phyloP scores from a whole-genome alignment of 371 early-diverging fungal genomes.

The Apophysomyces elegans region DNA sequence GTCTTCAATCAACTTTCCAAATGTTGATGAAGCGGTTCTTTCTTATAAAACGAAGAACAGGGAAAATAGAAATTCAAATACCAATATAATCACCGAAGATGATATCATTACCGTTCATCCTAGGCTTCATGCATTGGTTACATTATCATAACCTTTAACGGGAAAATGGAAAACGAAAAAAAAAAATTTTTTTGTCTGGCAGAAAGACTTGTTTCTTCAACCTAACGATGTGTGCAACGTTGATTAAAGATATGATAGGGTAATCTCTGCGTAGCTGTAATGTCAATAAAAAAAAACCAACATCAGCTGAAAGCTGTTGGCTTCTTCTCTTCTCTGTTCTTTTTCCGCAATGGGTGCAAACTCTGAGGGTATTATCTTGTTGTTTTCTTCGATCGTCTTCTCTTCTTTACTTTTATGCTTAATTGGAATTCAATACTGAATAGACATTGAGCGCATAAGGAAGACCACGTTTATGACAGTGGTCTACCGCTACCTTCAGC shows the following conservation, averaged over 20 bases:
- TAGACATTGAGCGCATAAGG: neutral
- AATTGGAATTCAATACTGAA: neutral
- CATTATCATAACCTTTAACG: conserved; percentile 13
- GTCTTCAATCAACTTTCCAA: conserved; percentile 20
- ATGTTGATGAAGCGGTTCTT: conserved; percentile 30
- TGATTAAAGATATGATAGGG: conserved; percentile 3
- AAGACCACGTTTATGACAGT: conserved; percentile 15
- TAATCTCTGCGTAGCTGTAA: neutral
- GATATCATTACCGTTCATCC: conserved; percentile 31
- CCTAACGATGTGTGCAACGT: conserved; percentile 9
- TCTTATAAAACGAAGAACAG: conserved; percentile 29
- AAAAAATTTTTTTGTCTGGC: conserved; percentile 9
- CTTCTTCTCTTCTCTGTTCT: conserved; percentile 9
- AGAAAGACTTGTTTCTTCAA: conserved; percentile 9
- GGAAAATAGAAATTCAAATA: conserved; percentile 26
- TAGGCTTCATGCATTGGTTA: conserved; percentile 49
- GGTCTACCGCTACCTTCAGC: conserved; percentile 18
- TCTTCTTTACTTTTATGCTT: neutral
- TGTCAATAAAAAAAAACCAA: conserved; percentile 8
- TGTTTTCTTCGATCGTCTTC: neutral
- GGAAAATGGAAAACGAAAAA: conserved; percentile 21
- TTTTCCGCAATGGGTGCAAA: conserved; percentile 3
- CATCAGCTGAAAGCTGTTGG: neutral
- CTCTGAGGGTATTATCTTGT: neutral
- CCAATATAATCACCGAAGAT: conserved; percentile 45